Conservation (phyloP, 1,139 yeast genomes). For the Sugiyamaella paludigena region DNA sequence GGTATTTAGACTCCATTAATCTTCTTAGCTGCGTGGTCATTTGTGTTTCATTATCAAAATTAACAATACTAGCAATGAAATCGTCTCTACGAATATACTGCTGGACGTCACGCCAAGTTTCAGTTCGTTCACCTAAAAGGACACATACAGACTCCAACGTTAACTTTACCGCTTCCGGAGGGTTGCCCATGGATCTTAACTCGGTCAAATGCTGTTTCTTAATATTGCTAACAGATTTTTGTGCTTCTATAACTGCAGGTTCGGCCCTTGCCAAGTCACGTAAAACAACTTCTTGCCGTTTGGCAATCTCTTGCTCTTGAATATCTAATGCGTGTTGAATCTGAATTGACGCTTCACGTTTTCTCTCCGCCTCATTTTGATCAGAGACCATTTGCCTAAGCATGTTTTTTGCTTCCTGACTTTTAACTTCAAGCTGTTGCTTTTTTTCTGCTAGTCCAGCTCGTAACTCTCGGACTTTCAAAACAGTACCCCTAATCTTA, state of each 20-base stretch:
- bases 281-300: slow-evolving; percentile 56
- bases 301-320: slow-evolving; percentile 62
- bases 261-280: slow-evolving; percentile 71
- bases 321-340: slow-evolving; percentile 67
- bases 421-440: slow-evolving; percentile 51
- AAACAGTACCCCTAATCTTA: slow-evolving; percentile 71
- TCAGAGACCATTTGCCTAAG: slow-evolving; percentile 76
- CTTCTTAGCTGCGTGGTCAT: slow-evolving; percentile 53
- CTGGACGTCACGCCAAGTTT: slow-evolving; percentile 81
- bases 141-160: slow-evolving; percentile 88
- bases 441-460: slow-evolving; percentile 55
- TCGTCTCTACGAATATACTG: slow-evolving; percentile 79
- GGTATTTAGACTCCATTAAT: slow-evolving; percentile 58
- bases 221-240: slow-evolving; percentile 81
- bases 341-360: slow-evolving; percentile 78
- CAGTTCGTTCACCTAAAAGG: slow-evolving; percentile 67
- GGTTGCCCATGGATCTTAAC: slow-evolving; percentile 82
- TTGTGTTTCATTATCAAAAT: slow-evolving; percentile 62
- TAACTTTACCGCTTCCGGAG: slow-evolving; percentile 84
- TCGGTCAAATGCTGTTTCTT: slow-evolving; percentile 92
- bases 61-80: slow-evolving; percentile 79
- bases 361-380: slow-evolving; percentile 90
- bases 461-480: slow-evolving; percentile 65
- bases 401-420: slow-evolving; percentile 66
- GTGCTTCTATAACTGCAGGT: slow-evolving; percentile 83